phyloP scores from a whole-genome alignment of 352 stramenopile genomes.

The Phytophthora agathidicida region DNA sequence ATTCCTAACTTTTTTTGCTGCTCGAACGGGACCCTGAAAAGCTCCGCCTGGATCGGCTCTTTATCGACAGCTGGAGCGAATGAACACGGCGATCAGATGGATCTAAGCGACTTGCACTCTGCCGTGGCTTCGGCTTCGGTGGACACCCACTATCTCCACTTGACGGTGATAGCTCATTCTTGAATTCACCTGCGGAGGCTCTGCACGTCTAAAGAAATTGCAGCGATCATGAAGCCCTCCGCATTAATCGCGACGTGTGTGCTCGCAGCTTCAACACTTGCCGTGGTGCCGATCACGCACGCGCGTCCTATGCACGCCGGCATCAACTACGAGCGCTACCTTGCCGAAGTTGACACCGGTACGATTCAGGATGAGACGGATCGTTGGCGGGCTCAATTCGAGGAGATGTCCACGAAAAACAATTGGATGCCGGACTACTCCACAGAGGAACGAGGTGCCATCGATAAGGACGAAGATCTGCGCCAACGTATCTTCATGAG shows the following conservation, averaged over 20 bases:
- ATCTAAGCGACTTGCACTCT: slow-evolving; percentile 10
- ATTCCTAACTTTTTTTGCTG: slow-evolving; percentile 34
- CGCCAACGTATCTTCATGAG: slow-evolving; percentile 42
- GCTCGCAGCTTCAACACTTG: slow-evolving; percentile 16
- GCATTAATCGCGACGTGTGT: slow-evolving; percentile 17
- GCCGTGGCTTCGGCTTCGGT: slow-evolving; percentile 22
- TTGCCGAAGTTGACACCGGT: slow-evolving; percentile 29
- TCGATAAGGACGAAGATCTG: slow-evolving; percentile 36
- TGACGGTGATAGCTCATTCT: slow-evolving; percentile 21
- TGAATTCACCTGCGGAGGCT: slow-evolving; percentile 23
- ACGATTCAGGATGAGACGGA: slow-evolving; percentile 19
- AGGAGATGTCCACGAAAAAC: slow-evolving; percentile 15
- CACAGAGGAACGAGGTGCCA: slow-evolving; percentile 19
- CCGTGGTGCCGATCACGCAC: not conserved
- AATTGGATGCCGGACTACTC: slow-evolving; percentile 33
- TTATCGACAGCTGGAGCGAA: slow-evolving; percentile 11
- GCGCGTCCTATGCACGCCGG: slow-evolving; percentile 35
- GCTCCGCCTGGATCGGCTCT: slow-evolving; percentile 18
- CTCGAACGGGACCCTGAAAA: slow-evolving; percentile 14
- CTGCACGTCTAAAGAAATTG: not conserved
- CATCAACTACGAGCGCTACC: slow-evolving; percentile 49
- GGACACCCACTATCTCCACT: slow-evolving; percentile 2
- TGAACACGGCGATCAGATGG: slow-evolving; percentile 29
- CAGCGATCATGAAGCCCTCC: slow-evolving; percentile 21
- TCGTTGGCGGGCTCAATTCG: slow-evolving; percentile 27